phyloP scores from a whole-genome alignment of 1,139 yeast genomes.

The Protomyces gravidus region DNA sequence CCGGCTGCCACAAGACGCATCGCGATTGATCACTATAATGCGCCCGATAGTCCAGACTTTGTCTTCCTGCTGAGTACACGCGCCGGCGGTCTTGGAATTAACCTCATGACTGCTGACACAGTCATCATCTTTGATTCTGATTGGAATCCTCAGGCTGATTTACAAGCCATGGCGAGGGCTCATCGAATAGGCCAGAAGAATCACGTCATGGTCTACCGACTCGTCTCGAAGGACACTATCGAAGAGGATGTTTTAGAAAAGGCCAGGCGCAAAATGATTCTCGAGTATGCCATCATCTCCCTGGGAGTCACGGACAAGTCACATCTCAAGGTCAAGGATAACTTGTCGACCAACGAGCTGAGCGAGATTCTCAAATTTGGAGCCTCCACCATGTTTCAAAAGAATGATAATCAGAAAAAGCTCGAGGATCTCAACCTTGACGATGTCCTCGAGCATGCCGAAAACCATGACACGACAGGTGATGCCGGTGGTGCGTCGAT shows the following conservation, averaged over 20 bases:
- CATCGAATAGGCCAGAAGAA: conserved; percentile 94
- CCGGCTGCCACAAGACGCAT: conserved; percentile 91
- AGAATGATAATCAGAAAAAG: conserved; percentile 86
- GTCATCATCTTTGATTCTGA: conserved; percentile 96
- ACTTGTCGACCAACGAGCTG: conserved; percentile 74
- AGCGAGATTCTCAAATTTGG: conserved; percentile 95
- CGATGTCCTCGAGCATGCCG: conserved; percentile 94
- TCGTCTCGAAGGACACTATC: conserved; percentile 94
- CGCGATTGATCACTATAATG: conserved; percentile 93
- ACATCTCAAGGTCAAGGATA: conserved; percentile 55
- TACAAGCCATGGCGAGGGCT: conserved; percentile 99
- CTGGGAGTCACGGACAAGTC: conserved; percentile 79
- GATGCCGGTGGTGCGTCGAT: conserved; percentile 93
- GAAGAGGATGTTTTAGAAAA: conserved; percentile 96
- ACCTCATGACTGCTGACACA: conserved; percentile 97
- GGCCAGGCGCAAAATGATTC: conserved; percentile 95
- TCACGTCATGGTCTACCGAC: conserved; percentile 94
- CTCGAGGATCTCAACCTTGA: conserved; percentile 92
- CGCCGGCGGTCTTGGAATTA: conserved; percentile 98
- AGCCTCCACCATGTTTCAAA: conserved; percentile 96
- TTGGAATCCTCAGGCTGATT: conserved; percentile 98
- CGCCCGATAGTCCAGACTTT: conserved; percentile 88
- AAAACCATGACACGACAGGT: conserved; percentile 93
- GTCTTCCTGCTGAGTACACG: conserved; percentile 87
- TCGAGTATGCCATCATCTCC: conserved; percentile 94